Conservation (phyloP, 768 basidiomycete species). For the Hericium rajendrae region DNA sequence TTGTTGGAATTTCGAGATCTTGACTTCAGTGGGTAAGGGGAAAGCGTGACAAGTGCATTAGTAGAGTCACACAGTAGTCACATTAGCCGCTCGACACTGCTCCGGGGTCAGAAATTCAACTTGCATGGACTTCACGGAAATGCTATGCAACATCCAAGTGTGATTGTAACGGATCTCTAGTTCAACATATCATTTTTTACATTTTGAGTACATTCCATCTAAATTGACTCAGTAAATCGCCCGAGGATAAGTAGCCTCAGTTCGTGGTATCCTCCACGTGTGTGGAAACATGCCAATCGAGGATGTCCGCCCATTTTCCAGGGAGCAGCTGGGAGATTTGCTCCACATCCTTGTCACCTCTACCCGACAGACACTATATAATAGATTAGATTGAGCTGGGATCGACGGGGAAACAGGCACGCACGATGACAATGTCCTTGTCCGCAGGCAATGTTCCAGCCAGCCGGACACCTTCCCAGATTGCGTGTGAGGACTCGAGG, state of each 20-base stretch:
- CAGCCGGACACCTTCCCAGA: slow-evolving; percentile 83
- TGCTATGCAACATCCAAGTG: too few species aligned
- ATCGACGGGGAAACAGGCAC: slow-evolving; percentile 23
- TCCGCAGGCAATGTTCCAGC: slow-evolving; percentile 83
- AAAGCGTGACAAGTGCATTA: too few species aligned
- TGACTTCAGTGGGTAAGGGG: too few species aligned
- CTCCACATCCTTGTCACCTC: slow-evolving; percentile 97
- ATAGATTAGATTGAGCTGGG: background rate
- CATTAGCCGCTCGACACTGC: too few species aligned
- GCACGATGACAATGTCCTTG: slow-evolving; percentile 80
- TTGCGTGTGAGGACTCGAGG: slow-evolving; percentile 89
- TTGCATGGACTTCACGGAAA: too few species aligned
- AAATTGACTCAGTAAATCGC: too few species aligned
- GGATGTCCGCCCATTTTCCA: slow-evolving; percentile 83
- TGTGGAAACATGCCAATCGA: slow-evolving; percentile 81
- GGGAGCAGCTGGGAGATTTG: slow-evolving; percentile 92
- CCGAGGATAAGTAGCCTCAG: too few species aligned
- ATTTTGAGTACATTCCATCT: background rate
- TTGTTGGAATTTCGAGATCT: too few species aligned
- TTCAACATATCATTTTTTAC: background rate
- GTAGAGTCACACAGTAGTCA: too few species aligned
- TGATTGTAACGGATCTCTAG: too few species aligned
- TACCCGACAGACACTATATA: slow-evolving; percentile 78
- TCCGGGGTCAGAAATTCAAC: too few species aligned
- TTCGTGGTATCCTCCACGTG: background rate